phyloP scores from a whole-genome alignment of 1,284 basidiomycete genomes.

The Entoloma clypeatum region DNA sequence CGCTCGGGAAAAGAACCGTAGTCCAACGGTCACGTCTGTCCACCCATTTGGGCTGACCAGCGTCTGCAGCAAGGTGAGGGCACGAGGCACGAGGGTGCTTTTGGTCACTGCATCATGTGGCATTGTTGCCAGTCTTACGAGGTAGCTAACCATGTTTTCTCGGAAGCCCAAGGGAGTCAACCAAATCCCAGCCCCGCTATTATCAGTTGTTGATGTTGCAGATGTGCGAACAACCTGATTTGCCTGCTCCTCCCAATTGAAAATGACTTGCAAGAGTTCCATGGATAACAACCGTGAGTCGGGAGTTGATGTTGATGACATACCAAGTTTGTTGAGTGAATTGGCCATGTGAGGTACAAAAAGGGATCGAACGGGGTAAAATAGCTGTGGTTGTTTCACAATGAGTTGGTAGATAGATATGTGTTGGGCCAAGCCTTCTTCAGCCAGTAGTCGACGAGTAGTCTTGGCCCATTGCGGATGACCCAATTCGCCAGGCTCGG shows the following conservation, averaged over 20 bases:
- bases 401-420: conserved; percentile 91
- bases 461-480: conserved; percentile 88
- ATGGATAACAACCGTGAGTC: conserved; percentile 84
- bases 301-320: conserved; percentile 68
- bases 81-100: conserved; percentile 68
- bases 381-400: conserved; percentile 87
- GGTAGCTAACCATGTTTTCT: conserved; percentile 90
- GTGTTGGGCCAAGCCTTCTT: conserved; percentile 88
- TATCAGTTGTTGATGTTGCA: conserved; percentile 14
- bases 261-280: conserved; percentile 84
- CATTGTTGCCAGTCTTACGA: conserved; percentile 84
- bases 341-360: conserved; percentile 97
- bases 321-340: conserved; percentile 84
- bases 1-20: conserved; percentile 83
- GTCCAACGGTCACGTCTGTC: conserved; percentile 91
- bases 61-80: conserved; percentile 76
- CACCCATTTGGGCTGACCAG: conserved; percentile 84
- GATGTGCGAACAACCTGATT: conserved; percentile 25
- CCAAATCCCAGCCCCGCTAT: conserved; percentile 45
- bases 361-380: conserved; percentile 90
- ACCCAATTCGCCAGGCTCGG: conserved; percentile 52
- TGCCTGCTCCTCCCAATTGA: conserved; percentile 80
- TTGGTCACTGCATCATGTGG: conserved; percentile 67
- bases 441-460: conserved; percentile 83
- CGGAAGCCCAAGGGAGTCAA: conserved; percentile 76